Evolutionary conservation across 2,329 filamentous ascomycete species (phyloP).

Genomic region (Penicillium frequentans): DNA sequence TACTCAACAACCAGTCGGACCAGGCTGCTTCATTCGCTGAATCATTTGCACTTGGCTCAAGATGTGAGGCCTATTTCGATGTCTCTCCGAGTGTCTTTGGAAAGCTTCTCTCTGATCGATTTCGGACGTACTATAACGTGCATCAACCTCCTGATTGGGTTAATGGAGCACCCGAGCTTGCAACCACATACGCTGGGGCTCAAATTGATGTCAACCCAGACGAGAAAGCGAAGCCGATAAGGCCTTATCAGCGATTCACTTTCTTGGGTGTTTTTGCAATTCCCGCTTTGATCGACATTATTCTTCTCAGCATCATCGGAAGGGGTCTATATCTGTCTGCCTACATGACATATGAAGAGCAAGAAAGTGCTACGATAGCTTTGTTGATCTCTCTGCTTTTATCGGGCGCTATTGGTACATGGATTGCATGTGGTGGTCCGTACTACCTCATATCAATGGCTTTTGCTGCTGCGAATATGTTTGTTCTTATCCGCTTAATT

Average conservation of each 20-base stretch:
- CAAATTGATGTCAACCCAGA: constrained; percentile 55
- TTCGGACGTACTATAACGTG: constrained; percentile 47
- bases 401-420: constrained; percentile 62
- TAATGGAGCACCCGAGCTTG: constrained; percentile 51
- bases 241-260: constrained; percentile 53
- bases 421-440: constrained; percentile 63
- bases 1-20: constrained; percentile 61
- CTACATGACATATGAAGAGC: constrained; percentile 52
- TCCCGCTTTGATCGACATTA: constrained; percentile 62
- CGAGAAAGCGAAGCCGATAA: constrained; percentile 45
- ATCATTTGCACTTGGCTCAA: constrained; percentile 62
- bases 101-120: constrained; percentile 41
- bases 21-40: constrained; percentile 65
- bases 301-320: constrained; percentile 59
- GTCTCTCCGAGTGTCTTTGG: constrained; percentile 53
- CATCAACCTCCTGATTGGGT: constrained; percentile 52
- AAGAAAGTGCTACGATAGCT: constrained; percentile 57
- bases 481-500: constrained; percentile 54
- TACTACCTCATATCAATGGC: constrained; percentile 62
- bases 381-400: constrained; percentile 60
- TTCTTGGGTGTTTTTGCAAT: constrained; percentile 64
- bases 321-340: constrained; percentile 62
- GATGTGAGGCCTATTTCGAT: constrained; percentile 64
- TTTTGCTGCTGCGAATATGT: constrained; percentile 57
- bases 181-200: constrained; percentile 53